Evolutionary conservation across 164 flowering plant genomes (phyloP).

Genomic region (Umbellularia californica): DNA sequence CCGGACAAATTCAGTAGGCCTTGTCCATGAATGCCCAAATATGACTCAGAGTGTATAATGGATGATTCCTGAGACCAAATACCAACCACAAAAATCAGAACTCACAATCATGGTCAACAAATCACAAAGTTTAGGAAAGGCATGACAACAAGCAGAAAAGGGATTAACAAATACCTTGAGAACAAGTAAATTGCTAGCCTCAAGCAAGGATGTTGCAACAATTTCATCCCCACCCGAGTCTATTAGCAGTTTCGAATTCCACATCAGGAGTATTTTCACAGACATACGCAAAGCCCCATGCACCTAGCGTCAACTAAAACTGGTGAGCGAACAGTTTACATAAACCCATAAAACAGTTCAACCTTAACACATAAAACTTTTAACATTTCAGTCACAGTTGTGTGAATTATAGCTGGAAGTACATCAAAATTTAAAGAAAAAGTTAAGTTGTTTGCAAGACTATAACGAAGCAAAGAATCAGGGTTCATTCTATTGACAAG

Average conservation of each 20-base stretch:
- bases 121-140: slow-evolving; percentile 5
- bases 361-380: not conserved
- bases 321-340: not conserved
- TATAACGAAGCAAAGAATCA: no score
- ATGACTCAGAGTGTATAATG: slow-evolving; percentile 88
- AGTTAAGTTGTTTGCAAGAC: no score
- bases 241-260: slow-evolving; percentile 87
- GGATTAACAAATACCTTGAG: slow-evolving; percentile 54
- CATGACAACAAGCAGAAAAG: not conserved
- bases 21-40: slow-evolving; percentile 97
- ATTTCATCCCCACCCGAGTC: slow-evolving; percentile 65
- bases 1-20: slow-evolving; percentile 91
- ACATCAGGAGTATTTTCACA: slow-evolving; percentile 86
- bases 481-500: no score
- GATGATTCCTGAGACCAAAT: slow-evolving; percentile 65
- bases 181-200: slow-evolving; percentile 84
- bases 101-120: slow-evolving; percentile 7
- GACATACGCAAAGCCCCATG: slow-evolving; percentile 95
- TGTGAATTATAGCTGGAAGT: no score
- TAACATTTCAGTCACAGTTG: no score
- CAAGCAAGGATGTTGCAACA: slow-evolving; percentile 88
- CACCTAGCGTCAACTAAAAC: slow-evolving; percentile 36
- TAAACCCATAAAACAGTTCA: not conserved
- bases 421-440: no score
- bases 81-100: slow-evolving; percentile 4